A percentile compares a stretch with the other conserved stretches of the same genome.
phyloP scores from a whole-genome alignment of 805 yeast genomes.

The Nakazawaea peltata region DNA sequence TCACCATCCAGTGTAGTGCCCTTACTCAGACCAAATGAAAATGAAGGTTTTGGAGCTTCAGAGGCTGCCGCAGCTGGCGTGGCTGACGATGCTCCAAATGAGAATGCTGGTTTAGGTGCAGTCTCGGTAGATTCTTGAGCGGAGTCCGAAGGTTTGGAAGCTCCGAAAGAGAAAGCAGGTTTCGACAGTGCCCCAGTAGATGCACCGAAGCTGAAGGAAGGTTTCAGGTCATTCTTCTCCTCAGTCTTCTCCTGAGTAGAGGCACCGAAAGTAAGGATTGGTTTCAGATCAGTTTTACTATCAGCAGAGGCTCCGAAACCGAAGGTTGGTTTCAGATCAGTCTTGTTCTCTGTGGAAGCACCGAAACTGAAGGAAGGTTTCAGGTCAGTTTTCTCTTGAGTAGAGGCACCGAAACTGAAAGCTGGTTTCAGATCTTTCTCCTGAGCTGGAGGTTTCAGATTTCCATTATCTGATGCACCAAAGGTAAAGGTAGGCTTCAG shows the following conservation, averaged over 20 bases:
- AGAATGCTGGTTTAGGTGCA: conserved; percentile 4
- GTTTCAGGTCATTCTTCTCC: not conserved
- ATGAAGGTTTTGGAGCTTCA: conserved; percentile 6
- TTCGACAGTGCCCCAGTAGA: not conserved
- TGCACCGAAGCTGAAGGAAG: not conserved
- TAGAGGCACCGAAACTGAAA: not conserved
- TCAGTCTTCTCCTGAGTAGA: not conserved
- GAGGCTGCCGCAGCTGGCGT: not conserved
- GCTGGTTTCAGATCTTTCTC: not conserved
- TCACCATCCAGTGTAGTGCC: no score
- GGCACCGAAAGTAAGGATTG: not conserved
- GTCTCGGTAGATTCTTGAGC: no score
- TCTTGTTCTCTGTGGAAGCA: not conserved
- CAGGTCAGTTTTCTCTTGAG: not conserved
- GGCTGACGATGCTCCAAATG: conserved; percentile 2
- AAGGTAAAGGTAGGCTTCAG: not conserved
- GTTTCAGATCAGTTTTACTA: not conserved
- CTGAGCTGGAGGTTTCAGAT: not conserved
- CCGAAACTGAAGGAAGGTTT: not conserved
- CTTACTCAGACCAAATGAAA: conserved; percentile 5
- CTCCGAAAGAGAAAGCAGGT: not conserved
- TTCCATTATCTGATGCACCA: not conserved
- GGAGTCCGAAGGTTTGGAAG: not conserved
- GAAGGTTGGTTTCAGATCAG: not conserved
- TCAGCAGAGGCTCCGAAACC: not conserved